Base-by-base conservation (phyloP, 2,329 filamentous ascomycete genomes). In the Diaporthe capsici region DNA sequence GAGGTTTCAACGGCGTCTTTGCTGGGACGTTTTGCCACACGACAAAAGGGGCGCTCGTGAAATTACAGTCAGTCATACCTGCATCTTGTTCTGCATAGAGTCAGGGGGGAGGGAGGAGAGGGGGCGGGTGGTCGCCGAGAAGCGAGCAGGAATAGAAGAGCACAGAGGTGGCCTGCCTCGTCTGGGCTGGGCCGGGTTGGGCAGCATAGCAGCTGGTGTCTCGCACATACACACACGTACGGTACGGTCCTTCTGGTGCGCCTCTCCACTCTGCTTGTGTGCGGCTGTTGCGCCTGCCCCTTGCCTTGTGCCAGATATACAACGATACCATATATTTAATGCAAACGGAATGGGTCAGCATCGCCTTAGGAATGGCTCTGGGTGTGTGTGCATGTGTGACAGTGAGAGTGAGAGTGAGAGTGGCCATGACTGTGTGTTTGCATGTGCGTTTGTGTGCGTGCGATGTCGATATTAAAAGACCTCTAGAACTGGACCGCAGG, bases 281-380 rank as follows among this genome's bases (percentile, higher is more conserved):
- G 65, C 31, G 47, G 63, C 63, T 68, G 47, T 22, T 53, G 63
- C 20, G 31, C 47, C 44, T n/a, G 44, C 47, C 63, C 47, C 22
- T 53, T 13, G 47, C 47, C 22, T 53, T 28, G n/a, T 68, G 22
- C 34, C 13, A 25, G 13, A 53, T 68, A 53, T 53, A 68, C 13
- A 49, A 74, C 63, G 74, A 73, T 63, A 74, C 71, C 74, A 76
- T 20, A 76, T 70, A 61, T 37, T 67, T 73, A 76, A 61, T 74
- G 13, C 20, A 51, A 74, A 65, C 15, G 47, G 6, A 49, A 15
- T 58, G 31, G 4, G 20, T 63, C 15, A 25, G 31, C 63, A 68
- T 39, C 8, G 22, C 31, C 44, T 25, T 9, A 20, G 5, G 13
- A 25, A 7, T 28, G 13, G 4, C 9, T 17, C 13, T 61, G 28